Base-by-base conservation (phyloP, 768 basidiomycete genomes). In the Mycena polygramma region DNA sequence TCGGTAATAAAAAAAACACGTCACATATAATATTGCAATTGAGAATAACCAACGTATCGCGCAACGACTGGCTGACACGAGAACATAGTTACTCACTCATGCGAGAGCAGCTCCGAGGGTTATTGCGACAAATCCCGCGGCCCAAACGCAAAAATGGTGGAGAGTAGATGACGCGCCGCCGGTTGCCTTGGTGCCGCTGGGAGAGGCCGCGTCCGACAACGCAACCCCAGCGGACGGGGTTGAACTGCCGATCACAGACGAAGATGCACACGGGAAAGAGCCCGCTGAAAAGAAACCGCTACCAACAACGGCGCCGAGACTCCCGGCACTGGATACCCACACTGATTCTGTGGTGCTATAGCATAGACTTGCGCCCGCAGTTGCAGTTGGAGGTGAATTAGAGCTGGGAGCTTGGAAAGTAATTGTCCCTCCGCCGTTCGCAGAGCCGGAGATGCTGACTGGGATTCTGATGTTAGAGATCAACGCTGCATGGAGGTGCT, bases 381-480 rank as follows among this genome's bases (percentile, higher is more conserved):
- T 41, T 19, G 17, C 20, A 24, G 19, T 52, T 2, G 36, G 46
- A 26, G 36, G 30, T 19, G 49, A 43, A 19, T 15, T 15, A 15
- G 41, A 15, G 30, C 30, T 5, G n/a, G 66, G 30, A 2, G 17
- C 26, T 1, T 55, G 35, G 39, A 52, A 57, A 13, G 54, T 43
- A 4, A 57, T 4, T 4, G 61, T 51, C 0, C 60, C 60, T 4
- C 57, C 55, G 7, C 22, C 37, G 35, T 53, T 63, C 19, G 39
- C 57, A 36, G 15, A n/a, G 19, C 17, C 60, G 30, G 70, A 67
- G 35, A 72, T 68, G 30, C 24, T 63, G 19, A 72, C 71, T 64
- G 68, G 14, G 14, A 5, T n/a, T 41, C 30, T 57, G 58, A 37
- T n/a, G 52, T 59, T 59, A 63, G 35, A 22, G 13, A 58, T 72